phyloP scores from a whole-genome alignment of 78 protist genomes.

The Dictyostelium firmibasis region DNA sequence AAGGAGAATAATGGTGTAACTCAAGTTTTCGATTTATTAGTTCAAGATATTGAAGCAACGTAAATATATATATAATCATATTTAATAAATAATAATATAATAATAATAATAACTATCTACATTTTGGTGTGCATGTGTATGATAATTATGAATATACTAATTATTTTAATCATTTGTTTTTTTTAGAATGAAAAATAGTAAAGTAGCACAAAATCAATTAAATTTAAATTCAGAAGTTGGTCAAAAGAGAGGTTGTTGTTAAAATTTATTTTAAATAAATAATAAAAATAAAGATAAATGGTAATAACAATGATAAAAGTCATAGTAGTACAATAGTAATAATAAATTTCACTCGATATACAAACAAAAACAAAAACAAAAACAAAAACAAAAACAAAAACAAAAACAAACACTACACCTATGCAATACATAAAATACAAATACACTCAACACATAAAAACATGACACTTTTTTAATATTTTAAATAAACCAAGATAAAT shows the following conservation, averaged over 20 bases:
- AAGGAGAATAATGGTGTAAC: constrained; percentile 67
- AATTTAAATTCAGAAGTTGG: background rate
- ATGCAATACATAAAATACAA: background rate
- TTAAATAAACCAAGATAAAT: background rate
- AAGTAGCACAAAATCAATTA: background rate
- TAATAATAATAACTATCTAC: too few species aligned
- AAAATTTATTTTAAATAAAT: background rate
- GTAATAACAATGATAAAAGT: background rate
- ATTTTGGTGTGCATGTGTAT: too few species aligned
- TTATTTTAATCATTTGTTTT: background rate
- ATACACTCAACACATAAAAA: background rate
- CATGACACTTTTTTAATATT: background rate
- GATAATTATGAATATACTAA: background rate
- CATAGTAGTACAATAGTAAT: background rate
- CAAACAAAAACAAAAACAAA: background rate
- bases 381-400: background rate
- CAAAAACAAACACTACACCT: background rate
- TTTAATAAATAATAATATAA: background rate
- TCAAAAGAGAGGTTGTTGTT: constrained; percentile 9
- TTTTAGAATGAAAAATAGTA: constrained; percentile 16
- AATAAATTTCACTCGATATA: background rate
- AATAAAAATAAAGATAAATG: too few species aligned
- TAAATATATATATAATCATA: background rate
- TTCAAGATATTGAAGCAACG: constrained; percentile 69
- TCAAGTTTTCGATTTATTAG: constrained; percentile 55